Evolutionary conservation across 371 early-diverging fungal genomes (phyloP).

Genomic region (Chytridium lagenaria): DNA sequence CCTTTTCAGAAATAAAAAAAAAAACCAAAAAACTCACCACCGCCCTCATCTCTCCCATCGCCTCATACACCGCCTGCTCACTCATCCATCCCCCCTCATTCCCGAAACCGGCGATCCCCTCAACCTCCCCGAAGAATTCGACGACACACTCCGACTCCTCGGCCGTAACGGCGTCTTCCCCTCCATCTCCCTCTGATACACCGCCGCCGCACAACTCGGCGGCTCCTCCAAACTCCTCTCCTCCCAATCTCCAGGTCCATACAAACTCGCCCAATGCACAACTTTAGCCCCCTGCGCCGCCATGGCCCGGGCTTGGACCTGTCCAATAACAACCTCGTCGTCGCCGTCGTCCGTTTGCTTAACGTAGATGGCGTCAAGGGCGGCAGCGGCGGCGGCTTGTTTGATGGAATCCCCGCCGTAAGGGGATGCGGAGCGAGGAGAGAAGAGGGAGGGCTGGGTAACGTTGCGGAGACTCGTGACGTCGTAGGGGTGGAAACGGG

Average conservation of each 20-base stretch:
- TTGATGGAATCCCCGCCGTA: not conserved
- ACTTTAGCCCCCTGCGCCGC: not conserved
- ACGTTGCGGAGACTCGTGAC: not conserved
- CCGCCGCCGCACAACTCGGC: not conserved
- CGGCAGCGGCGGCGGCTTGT: conserved; percentile 3
- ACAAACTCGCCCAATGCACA: not conserved
- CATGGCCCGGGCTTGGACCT: not conserved
- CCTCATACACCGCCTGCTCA: not conserved
- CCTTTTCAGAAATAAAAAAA: too few relatives aligned
- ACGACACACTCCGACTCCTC: too few relatives aligned
- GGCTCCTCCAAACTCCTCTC: conserved; percentile 1
- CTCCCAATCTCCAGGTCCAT: conserved; percentile 12
- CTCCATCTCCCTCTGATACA: too few relatives aligned
- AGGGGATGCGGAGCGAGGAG: not conserved
- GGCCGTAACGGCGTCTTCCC: too few relatives aligned
- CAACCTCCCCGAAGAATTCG: not conserved
- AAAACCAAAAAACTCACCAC: not conserved
- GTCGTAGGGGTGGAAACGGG: conserved; percentile 10
- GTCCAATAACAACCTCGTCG: not conserved
- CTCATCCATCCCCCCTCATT: not conserved
- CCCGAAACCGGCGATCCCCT: not conserved
- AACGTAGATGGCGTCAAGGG: conserved; percentile 8
- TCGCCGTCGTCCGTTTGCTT: not conserved
- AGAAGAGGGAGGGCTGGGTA: not conserved
- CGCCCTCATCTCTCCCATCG: not conserved